Evolutionary conservation across 2,329 filamentous ascomycete species (phyloP).

Genomic region (Fusarium drepaniforme): DNA sequence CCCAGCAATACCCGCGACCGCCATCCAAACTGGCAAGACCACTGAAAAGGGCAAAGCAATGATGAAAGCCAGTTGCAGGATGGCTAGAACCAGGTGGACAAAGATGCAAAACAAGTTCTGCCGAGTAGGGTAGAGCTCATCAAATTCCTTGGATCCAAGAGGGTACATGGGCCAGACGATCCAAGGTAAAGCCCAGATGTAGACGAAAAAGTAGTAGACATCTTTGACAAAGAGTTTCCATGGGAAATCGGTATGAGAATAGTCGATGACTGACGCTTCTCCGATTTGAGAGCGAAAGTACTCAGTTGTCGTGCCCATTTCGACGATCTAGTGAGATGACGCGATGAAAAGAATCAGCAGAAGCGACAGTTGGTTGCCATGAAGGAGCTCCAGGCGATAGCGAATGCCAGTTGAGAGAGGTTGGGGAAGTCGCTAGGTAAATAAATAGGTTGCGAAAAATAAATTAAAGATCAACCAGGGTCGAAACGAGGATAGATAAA

Average conservation of each 20-base stretch:
- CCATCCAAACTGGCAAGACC: conserved; percentile 63
- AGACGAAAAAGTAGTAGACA: conserved; percentile 67
- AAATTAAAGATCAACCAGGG: conserved; percentile 5
- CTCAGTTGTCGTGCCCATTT: conserved; percentile 54
- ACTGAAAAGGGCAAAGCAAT: conserved; percentile 65
- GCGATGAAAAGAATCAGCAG: neutral
- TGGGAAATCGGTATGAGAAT: conserved; percentile 70
- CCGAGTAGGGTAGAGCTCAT: conserved; percentile 72
- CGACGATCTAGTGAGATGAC: neutral
- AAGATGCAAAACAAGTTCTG: conserved; percentile 68
- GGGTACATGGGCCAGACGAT: conserved; percentile 70
- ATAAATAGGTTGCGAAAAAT: neutral
- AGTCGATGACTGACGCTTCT: conserved; percentile 68
- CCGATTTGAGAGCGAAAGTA: conserved; percentile 72
- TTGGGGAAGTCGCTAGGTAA: neutral
- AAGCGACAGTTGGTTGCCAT: conserved; percentile 1
- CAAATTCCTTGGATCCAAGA: conserved; percentile 64
- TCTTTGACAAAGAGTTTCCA: conserved; percentile 64
- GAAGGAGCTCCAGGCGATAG: neutral
- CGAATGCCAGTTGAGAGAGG: neutral
- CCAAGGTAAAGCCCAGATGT: conserved; percentile 68
- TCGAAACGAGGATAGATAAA: neutral
- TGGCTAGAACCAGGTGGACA: conserved; percentile 68
- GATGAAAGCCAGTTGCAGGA: conserved; percentile 72
- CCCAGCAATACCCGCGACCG: conserved; percentile 50